Base-by-base conservation (phyloP, 768 basidiomycete genomes). In the Neoboletus subvelutipes region DNA sequence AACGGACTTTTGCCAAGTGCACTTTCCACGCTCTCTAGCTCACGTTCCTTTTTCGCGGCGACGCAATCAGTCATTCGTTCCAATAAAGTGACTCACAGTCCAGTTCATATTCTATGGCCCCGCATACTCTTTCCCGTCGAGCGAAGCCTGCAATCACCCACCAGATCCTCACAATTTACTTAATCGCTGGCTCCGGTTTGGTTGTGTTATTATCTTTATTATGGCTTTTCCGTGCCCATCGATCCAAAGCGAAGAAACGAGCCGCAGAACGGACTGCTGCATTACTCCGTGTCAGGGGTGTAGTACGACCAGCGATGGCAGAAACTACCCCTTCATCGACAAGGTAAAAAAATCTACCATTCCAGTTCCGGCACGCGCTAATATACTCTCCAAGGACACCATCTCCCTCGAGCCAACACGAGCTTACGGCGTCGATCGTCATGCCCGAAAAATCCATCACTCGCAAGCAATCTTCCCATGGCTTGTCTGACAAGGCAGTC, bases 391-490 rank as follows among this genome's bases (percentile, higher is more conserved):
- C 42, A 45, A 64, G 57, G 52, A 34, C 42, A 54, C 12, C 4
- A 12, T 47, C 59, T 60, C 51, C 31, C 67, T 81, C 74, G 66
- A 80, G 80, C 18, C 73, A 80, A 45, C 62, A 67, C 10, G 71
- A 77, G 43, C 52, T 84, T 43, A 76, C 78, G 24, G 57, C 72
- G 15, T 75, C 75, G 39, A 74, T 88, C 55, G 59, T 82, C 28
- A 72, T 86, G 51, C 88, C 88, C 12, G 74, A 77, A 17, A 80
- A 76, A 62, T 75, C 76, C 26, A 67, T 81, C 56, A 59, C 74
- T 29, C 75, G 71, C 36, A 66, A 74, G 45, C 61, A 48, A 68
- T 73, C 29, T 71, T 72, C 39, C 73, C 78, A 46, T 78, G 79
- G 48, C 76, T 80, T 55, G 54, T 82, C 52, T 67, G 77, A 29